These are phyloP conservation scores for Pezizomycotina sp. DNA, from an alignment of 2,329 filamentous ascomycete species.

Conservation along the genomic window DNA sequence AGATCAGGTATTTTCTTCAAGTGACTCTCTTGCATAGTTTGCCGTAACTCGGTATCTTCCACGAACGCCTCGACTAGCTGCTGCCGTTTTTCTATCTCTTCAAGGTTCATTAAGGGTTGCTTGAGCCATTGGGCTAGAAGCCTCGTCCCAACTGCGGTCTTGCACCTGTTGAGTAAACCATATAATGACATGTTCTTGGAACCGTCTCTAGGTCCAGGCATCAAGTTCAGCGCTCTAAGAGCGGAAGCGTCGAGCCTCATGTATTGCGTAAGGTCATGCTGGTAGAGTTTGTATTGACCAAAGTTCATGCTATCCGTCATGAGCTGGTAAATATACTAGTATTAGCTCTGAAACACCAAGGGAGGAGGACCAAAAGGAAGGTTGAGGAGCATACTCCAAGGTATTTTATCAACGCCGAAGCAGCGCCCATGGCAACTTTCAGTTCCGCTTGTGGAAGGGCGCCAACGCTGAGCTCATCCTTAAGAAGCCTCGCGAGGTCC, in stretches of 20 bases:
- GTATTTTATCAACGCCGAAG: constrained; percentile 86
- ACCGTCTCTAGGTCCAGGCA: constrained; percentile 87
- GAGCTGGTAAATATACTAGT: constrained; percentile 9
- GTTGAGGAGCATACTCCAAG: constrained; percentile 44
- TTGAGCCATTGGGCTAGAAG: constrained; percentile 92
- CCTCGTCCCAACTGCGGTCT: constrained; percentile 81
- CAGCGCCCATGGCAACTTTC: constrained; percentile 90
- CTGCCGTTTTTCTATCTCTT: constrained; percentile 78
- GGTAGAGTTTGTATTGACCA: constrained; percentile 90
- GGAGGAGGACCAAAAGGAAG: too few species aligned
- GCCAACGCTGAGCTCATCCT: constrained; percentile 63
- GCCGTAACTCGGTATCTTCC: constrained; percentile 76
- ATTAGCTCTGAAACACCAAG: too few species aligned
- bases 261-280: constrained; percentile 89
- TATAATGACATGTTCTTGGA: constrained; percentile 96
- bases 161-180: constrained; percentile 90
- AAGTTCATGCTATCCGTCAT: constrained; percentile 87
- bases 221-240: constrained; percentile 82
- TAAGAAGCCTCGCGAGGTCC: constrained; percentile 70
- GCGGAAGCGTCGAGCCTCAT: constrained; percentile 97
- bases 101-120: constrained; percentile 82
- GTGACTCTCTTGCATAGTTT: constrained; percentile 94
- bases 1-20: constrained; percentile 83
- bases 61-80: constrained; percentile 92
- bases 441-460: constrained; percentile 77